A percentile compares a stretch with the other conserved stretches of the same genome.
These are phyloP conservation scores for Akanthomyces dipterigenus DNA, from an alignment of 2,329 filamentous ascomycete genomes.

Conservation along the genomic window DNA sequence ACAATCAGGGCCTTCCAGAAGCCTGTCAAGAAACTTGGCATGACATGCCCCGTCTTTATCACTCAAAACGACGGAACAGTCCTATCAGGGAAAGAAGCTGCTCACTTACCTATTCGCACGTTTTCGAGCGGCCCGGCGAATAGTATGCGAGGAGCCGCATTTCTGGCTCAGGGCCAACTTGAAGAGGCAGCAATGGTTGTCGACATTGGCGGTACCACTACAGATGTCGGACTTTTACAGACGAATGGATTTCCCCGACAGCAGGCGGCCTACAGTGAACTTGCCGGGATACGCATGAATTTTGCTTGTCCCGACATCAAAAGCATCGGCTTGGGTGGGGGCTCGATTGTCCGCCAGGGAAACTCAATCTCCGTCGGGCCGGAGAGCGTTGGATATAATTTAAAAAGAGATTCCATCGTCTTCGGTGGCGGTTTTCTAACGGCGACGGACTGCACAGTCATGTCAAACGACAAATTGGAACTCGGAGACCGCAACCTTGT, in stretches of 20 bases:
- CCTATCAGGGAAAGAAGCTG: constrained; percentile 45
- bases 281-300: constrained; percentile 58
- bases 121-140: constrained; percentile 60
- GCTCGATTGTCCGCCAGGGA: constrained; percentile 43
- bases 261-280: constrained; percentile 53
- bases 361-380: constrained; percentile 45
- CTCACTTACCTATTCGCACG: constrained; percentile 51
- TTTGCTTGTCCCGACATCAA: constrained; percentile 51
- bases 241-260: constrained; percentile 58
- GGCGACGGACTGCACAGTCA: constrained; percentile 48
- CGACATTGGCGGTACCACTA: constrained; percentile 61
- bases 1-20: constrained; percentile 51
- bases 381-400: constrained; percentile 54
- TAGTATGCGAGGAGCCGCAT: constrained; percentile 56
- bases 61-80: constrained; percentile 60
- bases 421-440: constrained; percentile 53
- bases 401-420: constrained; percentile 45
- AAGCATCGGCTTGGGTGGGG: constrained; percentile 53
- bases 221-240: constrained; percentile 55
- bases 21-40: constrained; percentile 41
- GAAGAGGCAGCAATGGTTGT: constrained; percentile 49
- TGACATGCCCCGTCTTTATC: constrained; percentile 51
- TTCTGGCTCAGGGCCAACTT: constrained; percentile 37
- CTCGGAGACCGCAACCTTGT: constrained; percentile 37
- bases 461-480: constrained; percentile 24